A percentile compares a stretch with the other conserved stretches of the same genome.
Conservation (phyloP, 2,329 filamentous ascomycete genomes). For the Cephalotrichum gorgonifer region DNA sequence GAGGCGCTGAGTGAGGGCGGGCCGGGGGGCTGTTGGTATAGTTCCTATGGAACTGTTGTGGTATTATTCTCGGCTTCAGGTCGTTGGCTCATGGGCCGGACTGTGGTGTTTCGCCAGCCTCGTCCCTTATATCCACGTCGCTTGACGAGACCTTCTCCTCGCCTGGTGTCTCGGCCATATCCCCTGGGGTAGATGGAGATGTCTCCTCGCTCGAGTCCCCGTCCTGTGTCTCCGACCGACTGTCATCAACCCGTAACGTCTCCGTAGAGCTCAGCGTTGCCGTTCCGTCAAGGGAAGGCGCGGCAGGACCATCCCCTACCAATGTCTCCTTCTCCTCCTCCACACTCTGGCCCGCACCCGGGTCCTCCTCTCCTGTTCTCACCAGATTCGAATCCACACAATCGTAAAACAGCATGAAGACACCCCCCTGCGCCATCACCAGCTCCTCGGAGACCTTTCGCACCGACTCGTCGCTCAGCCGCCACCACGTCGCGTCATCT, state of each 20-base stretch:
- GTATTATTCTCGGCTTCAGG: too few relatives aligned
- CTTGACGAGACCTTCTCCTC: too few relatives aligned
- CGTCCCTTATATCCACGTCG: too few relatives aligned
- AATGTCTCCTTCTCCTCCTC: neutral
- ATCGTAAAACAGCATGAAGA: slow-evolving; percentile 98
- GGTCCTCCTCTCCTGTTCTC: slow-evolving; percentile 18
- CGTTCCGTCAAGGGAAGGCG: neutral
- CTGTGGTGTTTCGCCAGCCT: too few relatives aligned
- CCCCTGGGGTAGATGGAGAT: too few relatives aligned
- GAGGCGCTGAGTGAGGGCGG: too few relatives aligned
- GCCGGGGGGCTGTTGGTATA: too few relatives aligned
- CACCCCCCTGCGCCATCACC: slow-evolving; percentile 67
- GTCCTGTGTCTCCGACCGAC: too few relatives aligned
- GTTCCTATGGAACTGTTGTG: too few relatives aligned
- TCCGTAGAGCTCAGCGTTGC: neutral
- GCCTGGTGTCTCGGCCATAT: too few relatives aligned
- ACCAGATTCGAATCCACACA: slow-evolving; percentile 46
- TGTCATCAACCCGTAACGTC: neutral
- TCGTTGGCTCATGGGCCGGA: too few relatives aligned
- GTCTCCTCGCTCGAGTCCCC: too few relatives aligned
- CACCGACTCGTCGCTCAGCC: slow-evolving; percentile 83
- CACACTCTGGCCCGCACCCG: neutral
- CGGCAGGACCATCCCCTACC: neutral
- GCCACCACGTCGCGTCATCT: slow-evolving; percentile 63
- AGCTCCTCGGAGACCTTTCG: slow-evolving; percentile 60